Evolutionary conservation across 2,329 filamentous ascomycete genomes (phyloP).

Genomic region (Orbilia ellipsospora): DNA sequence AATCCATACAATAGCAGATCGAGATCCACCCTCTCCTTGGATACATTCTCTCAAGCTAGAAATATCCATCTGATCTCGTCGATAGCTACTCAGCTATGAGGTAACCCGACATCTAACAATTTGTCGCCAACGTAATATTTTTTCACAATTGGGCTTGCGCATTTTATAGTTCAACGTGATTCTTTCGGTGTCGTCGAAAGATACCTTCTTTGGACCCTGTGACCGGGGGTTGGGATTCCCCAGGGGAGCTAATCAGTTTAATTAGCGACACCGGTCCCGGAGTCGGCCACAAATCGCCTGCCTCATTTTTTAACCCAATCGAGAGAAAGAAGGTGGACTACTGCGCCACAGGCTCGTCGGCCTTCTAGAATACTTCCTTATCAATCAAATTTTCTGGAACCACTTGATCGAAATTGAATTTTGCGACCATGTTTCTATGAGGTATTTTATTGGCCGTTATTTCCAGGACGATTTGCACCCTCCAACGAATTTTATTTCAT

Average conservation of each 20-base stretch:
- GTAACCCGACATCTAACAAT: too few species aligned
- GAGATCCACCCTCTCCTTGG: not conserved
- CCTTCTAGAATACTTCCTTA: slow-evolving; percentile 54
- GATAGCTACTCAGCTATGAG: not conserved
- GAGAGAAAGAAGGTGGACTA: slow-evolving; percentile 22
- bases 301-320: slow-evolving; percentile 45
- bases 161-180: slow-evolving; percentile 26
- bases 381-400: slow-evolving; percentile 49
- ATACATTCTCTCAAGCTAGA: slow-evolving; percentile 17
- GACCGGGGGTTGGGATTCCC: slow-evolving; percentile 25
- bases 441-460: slow-evolving; percentile 54
- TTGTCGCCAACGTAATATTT: slow-evolving; percentile 1
- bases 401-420: slow-evolving; percentile 11
- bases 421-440: slow-evolving; percentile 35
- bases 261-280: slow-evolving; percentile 19
- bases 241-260: slow-evolving; percentile 10
- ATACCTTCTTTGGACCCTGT: slow-evolving; percentile 23
- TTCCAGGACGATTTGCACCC: slow-evolving; percentile 20
- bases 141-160: not conserved
- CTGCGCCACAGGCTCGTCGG: slow-evolving; percentile 45
- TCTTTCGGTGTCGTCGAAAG: slow-evolving; percentile 16
- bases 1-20: slow-evolving; percentile 16
- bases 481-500: slow-evolving; percentile 4
- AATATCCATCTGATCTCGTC: slow-evolving; percentile 40
- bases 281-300: slow-evolving; percentile 35